Conservation (phyloP, 2,329 filamentous ascomycete genomes). For the Aspergillus eucalypticola region DNA sequence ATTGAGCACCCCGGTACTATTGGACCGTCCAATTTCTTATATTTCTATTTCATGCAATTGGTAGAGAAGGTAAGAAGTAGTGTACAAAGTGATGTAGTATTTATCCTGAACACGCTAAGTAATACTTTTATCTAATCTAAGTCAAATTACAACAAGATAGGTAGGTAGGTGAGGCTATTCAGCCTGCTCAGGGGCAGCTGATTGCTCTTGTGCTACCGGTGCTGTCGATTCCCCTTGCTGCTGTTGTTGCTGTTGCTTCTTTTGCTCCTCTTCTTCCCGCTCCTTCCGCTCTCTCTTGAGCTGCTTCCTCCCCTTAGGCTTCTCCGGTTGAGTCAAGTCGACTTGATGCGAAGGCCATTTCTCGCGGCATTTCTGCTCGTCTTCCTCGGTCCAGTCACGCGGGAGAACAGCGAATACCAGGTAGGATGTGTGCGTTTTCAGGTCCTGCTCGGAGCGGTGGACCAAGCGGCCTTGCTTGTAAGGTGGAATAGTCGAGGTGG, state of each 20-base stretch:
- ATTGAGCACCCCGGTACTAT: no score
- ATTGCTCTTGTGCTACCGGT: neutral
- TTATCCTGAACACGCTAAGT: neutral
- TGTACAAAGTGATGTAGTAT: neutral
- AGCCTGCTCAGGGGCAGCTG: slow-evolving; percentile 2
- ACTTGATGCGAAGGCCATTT: slow-evolving; percentile 66
- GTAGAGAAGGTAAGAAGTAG: neutral
- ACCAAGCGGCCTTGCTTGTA: slow-evolving; percentile 77
- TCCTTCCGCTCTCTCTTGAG: slow-evolving; percentile 37
- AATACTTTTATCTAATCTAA: neutral
- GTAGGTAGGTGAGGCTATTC: no score
- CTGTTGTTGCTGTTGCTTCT: slow-evolving; percentile 13
- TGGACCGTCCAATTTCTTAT: no score
- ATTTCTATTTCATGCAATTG: no score
- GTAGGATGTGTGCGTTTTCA: slow-evolving; percentile 98
- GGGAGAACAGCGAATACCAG: slow-evolving; percentile 89
- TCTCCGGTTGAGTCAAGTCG: slow-evolving; percentile 22
- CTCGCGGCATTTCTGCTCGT: slow-evolving; percentile 68
- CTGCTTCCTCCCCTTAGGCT: slow-evolving; percentile 42
- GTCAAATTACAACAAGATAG: no score
- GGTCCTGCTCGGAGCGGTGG: slow-evolving; percentile 79
- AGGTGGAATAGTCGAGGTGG: slow-evolving; percentile 42
- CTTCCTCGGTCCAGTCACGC: slow-evolving; percentile 78
- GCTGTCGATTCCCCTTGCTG: neutral
- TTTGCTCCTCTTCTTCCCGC: slow-evolving; percentile 16